Conservation (phyloP, 331 rosid genomes). For the Erythrophleum ivorense region DNA sequence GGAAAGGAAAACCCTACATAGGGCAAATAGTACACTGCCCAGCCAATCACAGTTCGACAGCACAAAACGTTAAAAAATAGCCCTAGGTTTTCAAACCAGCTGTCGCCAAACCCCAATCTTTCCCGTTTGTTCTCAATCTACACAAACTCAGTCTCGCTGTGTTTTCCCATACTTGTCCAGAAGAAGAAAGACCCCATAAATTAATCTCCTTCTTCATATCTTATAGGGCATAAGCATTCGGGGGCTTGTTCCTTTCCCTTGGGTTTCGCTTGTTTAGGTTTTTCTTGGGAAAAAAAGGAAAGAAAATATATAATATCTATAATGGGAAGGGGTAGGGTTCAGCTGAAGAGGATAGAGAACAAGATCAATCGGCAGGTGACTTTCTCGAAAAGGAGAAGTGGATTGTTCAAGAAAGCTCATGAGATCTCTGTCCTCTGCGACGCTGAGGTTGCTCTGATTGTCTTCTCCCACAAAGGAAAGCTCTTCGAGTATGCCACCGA, state of each 20-base stretch:
- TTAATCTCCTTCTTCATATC: neutral
- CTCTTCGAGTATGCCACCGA: constrained; percentile 83
- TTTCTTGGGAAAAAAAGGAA: neutral
- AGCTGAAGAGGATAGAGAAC: constrained; percentile 62
- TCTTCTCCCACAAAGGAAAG: constrained; percentile 65
- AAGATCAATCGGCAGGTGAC: constrained; percentile 81
- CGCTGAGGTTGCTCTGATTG: constrained; percentile 75
- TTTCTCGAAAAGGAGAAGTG: constrained; percentile 92
- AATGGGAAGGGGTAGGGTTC: constrained; percentile 62
- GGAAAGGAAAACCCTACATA: constrained; percentile 11
- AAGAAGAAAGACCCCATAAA: constrained; percentile 47
- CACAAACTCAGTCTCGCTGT: neutral
- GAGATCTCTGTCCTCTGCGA: constrained; percentile 98
- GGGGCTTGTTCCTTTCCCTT: neutral
- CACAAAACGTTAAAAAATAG: constrained; percentile 14
- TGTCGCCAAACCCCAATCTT: constrained; percentile 19
- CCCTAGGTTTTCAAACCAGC: constrained; percentile 26
- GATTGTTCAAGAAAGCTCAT: constrained; percentile 84
- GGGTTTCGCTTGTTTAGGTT: constrained; percentile 6
- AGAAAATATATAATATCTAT: neutral
- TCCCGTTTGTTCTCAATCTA: neutral
- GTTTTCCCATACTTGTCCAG: constrained; percentile 48
- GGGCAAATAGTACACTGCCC: neutral
- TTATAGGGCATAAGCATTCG: too few species aligned
- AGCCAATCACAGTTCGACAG: constrained; percentile 39